Percentiles rank a stretch among this genome's conserved stretches.
These are phyloP conservation scores for Fusarium transvaalense DNA, from an alignment of 2,329 filamentous ascomycete genomes.

Conservation along the genomic window DNA sequence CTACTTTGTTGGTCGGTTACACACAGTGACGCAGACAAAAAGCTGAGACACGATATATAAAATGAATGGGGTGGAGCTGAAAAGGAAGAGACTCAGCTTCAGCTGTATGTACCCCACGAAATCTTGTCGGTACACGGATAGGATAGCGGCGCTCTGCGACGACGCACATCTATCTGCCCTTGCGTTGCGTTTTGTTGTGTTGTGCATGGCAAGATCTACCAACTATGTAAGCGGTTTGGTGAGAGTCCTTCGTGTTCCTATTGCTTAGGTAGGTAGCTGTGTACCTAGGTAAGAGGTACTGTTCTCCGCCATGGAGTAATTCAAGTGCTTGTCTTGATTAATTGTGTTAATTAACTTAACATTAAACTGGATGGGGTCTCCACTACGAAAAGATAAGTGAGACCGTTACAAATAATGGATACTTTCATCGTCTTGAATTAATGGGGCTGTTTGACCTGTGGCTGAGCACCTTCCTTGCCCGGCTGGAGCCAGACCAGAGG, in stretches of 20 bases:
- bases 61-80: slow-evolving; percentile 11
- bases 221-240: no score
- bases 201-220: not conserved
- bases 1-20: slow-evolving; percentile 20
- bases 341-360: not conserved
- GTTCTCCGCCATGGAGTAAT: not conserved
- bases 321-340: not conserved
- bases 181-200: not conserved
- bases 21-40: slow-evolving; percentile 22
- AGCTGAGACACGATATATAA: slow-evolving; percentile 30
- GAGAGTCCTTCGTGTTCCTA: no score
- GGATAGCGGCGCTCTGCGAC: slow-evolving; percentile 3
- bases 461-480: slow-evolving; percentile 6
- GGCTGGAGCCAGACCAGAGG: not conserved
- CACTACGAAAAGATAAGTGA: not conserved
- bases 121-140: not conserved
- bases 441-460: slow-evolving; percentile 8
- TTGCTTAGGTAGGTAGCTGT: no score
- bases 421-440: slow-evolving; percentile 5
- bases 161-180: not conserved
- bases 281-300: no score
- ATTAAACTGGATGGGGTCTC: not conserved
- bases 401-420: not conserved
- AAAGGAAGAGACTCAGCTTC: not conserved
- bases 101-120: not conserved